Conservation (phyloP, 2,329 filamentous ascomycete species). For the Penicillium thymicola region DNA sequence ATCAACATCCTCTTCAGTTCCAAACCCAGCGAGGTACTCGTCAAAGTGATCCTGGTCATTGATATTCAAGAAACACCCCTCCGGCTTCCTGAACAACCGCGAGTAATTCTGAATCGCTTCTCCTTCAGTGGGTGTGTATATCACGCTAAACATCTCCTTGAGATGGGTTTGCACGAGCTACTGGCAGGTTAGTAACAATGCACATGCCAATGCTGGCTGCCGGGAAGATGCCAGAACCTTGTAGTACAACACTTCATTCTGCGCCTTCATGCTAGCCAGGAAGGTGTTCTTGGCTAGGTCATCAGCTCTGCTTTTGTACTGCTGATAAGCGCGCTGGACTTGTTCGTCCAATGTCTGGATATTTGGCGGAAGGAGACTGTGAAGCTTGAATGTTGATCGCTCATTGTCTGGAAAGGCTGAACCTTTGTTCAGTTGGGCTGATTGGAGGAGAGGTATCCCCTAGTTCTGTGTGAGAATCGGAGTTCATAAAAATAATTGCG, state of each 20-base stretch:
- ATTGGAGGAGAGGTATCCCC: slow-evolving; percentile 53
- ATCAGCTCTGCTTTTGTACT: slow-evolving; percentile 63
- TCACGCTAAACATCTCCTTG: slow-evolving; percentile 84
- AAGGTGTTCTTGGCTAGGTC: slow-evolving; percentile 83
- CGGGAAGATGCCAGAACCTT: slow-evolving; percentile 47
- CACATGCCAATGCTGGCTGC: neutral
- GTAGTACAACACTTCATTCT: slow-evolving; percentile 81
- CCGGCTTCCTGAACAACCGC: slow-evolving; percentile 69
- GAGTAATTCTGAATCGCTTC: slow-evolving; percentile 86
- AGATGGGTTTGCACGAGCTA: slow-evolving; percentile 73
- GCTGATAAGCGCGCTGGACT: slow-evolving; percentile 71
- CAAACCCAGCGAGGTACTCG: slow-evolving; percentile 66
- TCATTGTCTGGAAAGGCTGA: slow-evolving; percentile 72
- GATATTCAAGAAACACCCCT: slow-evolving; percentile 79
- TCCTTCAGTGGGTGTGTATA: slow-evolving; percentile 87
- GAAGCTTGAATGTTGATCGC: slow-evolving; percentile 65
- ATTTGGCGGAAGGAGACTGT: slow-evolving; percentile 68
- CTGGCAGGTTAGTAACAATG: neutral
- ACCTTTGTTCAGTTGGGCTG: slow-evolving; percentile 76
- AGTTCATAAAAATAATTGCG: slow-evolving; percentile 28
- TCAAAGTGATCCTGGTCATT: slow-evolving; percentile 64
- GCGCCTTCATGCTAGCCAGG: slow-evolving; percentile 77
- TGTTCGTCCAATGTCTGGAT: slow-evolving; percentile 76
- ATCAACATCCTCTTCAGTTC: slow-evolving; percentile 70
- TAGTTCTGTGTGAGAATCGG: slow-evolving; percentile 24